Evolutionary conservation across 352 stramenopile genomes (phyloP), one percentile per base, ranked within the genome.

Genomic region (Phytophthora nicotianae): DNA sequence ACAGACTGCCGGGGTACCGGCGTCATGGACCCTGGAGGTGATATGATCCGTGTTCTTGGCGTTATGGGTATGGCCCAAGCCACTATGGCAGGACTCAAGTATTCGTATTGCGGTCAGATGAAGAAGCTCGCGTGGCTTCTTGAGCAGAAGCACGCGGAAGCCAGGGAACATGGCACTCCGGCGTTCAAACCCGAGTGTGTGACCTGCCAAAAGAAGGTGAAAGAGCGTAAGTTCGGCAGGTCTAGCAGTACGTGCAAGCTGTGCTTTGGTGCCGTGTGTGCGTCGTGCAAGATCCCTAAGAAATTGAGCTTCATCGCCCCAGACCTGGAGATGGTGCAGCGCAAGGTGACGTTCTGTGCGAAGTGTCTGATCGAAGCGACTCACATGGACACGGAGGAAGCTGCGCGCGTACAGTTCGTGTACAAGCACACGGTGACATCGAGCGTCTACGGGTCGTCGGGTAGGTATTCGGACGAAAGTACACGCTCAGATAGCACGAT

Each of bases 121-220:
- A 75, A 75, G 53, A 75, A 75, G 38, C 33, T 75, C 8, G 54
- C 68, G 35, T 75, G 62, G 62, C 13, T 72, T 2, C 26, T 75
- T 0, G 62, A 75, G 29, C 46, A 72, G 26, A 57, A 55, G 23
- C 52, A 72, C 6, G 27, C 40, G 7, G 46, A 70, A 23, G 40
- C 62, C 1, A 54, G 50, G 11, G 50, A 64, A 17, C 41, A 57
- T 11, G 58, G 41, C 10, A 50, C 40, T 1, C 40, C 52, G 1
- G 13, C 13, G 20, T 52, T 57, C 16, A 56, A 70, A 29, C 42
- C 54, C 0, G 47, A 43, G n/a, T 70, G 62, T 43, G 62, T 70
- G 4, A 63, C 61, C 8, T 75, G 68, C 40, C 33, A 51, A 9
- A 65, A 64, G 57, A 26, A 61, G 14, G 58, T 70, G 10, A 62